Evolutionary conservation across 2,329 filamentous ascomycete species (phyloP).

Genomic region (Talaromyces sp.): DNA sequence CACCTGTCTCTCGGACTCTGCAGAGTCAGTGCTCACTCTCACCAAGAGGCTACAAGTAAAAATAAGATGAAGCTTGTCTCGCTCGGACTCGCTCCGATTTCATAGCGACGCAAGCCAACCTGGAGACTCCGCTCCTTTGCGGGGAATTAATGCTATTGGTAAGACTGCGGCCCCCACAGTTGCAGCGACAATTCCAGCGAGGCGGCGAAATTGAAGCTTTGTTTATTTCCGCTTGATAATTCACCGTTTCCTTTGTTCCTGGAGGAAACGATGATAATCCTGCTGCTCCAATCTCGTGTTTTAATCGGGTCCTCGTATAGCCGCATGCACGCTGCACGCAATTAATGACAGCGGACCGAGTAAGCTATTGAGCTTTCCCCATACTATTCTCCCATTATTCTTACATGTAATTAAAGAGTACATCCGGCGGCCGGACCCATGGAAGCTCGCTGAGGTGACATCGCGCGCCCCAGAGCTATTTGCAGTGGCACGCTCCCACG

Average conservation of each 20-base stretch:
- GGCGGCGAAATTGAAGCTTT: neutral
- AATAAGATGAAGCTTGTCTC: neutral
- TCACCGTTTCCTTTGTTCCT: neutral
- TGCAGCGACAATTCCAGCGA: neutral
- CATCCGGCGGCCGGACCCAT: neutral
- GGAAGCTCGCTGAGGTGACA: slow-evolving; percentile 4
- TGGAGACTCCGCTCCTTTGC: neutral
- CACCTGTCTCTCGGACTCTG: too few relatives aligned
- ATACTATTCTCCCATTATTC: neutral
- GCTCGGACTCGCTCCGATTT: neutral
- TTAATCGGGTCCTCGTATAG: neutral
- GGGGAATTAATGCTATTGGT: neutral
- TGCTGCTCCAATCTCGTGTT: neutral
- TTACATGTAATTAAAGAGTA: too few relatives aligned
- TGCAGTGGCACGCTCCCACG: neutral
- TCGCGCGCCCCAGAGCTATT: neutral
- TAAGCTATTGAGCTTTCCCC: slow-evolving; percentile 1
- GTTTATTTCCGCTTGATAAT: neutral
- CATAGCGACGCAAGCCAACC: neutral
- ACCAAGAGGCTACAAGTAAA: neutral
- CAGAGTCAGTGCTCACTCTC: neutral
- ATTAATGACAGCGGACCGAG: neutral
- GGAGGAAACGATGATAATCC: too few relatives aligned
- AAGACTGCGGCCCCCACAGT: neutral
- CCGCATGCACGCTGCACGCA: neutral